Evolutionary conservation across 2,329 filamentous ascomycete species (phyloP), one percentile per base, ranked within the genome.

Genomic region (Chrysosporium queenslandicum): DNA sequence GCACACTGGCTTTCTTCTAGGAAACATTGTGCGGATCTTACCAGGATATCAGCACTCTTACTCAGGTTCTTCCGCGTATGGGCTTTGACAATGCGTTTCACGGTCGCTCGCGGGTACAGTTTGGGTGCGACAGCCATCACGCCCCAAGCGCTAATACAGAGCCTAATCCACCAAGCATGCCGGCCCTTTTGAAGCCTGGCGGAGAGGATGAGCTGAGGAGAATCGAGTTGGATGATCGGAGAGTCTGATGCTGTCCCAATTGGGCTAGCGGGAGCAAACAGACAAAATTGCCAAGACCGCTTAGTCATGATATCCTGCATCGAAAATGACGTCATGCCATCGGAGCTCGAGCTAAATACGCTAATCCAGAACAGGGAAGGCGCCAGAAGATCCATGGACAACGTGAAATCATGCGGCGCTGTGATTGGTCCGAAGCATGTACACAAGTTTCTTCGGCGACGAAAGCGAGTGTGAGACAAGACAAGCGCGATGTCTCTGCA

Each of bases 11-110:
- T 3, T 29, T 9, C 4, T 6, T 7, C 2, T n/a, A 2, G 14
- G 16, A 43, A 12, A 43, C n/a, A 27, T 11, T 14, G 21, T 21
- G n/a, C 14, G 14, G 45, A 21, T 61, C 78, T 55, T 70, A 94
- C 87, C 71, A 91, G 75, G 53, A 94, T 82, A 69, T 95, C 90
- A 27, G 83, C 85, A 68, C 92, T 90, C 69, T 88, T 92, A 73
- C 83, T 87, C 57, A 94, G 69, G 58, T 79, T 85, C 64, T 83
- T 82, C 57, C 86, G 85, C 7, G 87, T 85, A 68, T 94, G 88
- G 16, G 87, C 88, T 71, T 94, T 95, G 63, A 94, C 77, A 55
- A 94, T 91, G 68, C 89, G 90, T 69, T 89, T 92, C 61, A 95
- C 76, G 0, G 87, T 92, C 16, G 81, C 82, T 57, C 89, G 83